phyloP scores from a whole-genome alignment of 306 rosid species.

The Geum urbanum region DNA sequence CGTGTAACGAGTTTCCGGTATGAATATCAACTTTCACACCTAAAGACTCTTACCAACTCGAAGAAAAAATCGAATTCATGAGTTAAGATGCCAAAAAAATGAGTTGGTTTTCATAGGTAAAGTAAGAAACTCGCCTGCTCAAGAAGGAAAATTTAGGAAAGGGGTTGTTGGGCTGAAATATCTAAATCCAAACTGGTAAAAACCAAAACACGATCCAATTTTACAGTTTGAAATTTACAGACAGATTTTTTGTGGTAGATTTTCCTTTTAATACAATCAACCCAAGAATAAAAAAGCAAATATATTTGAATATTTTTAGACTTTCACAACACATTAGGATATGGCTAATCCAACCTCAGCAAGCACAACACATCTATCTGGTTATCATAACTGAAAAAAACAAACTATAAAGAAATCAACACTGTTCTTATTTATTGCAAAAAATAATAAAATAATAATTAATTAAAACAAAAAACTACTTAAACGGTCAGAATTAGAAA shows the following conservation, averaged over 20 bases:
- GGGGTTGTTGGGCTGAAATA: background rate
- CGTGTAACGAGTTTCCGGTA: no score
- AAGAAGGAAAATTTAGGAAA: background rate
- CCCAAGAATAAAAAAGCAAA: background rate
- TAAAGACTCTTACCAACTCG: no score
- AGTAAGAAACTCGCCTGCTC: background rate
- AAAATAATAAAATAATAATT: background rate
- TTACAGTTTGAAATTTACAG: background rate
- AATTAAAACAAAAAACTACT: background rate
- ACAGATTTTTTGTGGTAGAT: background rate
- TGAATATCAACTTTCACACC: no score
- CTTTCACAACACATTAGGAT: background rate
- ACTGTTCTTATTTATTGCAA: background rate
- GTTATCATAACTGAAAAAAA: background rate
- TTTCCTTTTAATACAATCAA: background rate
- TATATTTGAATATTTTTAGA: no score
- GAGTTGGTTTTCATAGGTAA: background rate
- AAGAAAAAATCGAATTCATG: background rate
- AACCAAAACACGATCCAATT: background rate
- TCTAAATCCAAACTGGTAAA: background rate
- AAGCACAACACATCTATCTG: background rate
- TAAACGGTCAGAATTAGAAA: constrained; percentile 18
- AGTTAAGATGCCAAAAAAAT: background rate
- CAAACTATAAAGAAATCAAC: background rate
- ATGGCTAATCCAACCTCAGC: background rate